Percentiles rank a stretch among this genome's conserved stretches.
These are phyloP conservation scores for Eimeria nieschulzi DNA, from an alignment of 169 alveolate genomes.

Conservation along the genomic window DNA sequence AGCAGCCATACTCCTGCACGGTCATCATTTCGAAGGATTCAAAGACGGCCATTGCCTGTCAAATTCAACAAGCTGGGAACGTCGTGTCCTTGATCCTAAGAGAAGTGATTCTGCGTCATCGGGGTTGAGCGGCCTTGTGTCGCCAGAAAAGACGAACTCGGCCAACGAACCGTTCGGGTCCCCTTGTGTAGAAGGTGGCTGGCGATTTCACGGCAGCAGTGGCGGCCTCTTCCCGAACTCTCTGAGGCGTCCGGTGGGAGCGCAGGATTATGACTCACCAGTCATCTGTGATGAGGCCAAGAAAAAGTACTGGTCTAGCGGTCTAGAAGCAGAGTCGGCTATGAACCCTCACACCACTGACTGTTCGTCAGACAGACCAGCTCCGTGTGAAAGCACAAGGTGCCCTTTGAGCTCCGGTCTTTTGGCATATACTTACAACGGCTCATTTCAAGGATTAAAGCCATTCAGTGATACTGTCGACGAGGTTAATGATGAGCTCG, in stretches of 20 bases:
- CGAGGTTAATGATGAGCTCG: background rate
- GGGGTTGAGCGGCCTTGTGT: background rate
- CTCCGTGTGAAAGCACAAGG: background rate
- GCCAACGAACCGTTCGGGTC: background rate
- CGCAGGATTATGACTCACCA: background rate
- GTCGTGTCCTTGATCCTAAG: background rate
- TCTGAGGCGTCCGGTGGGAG: background rate
- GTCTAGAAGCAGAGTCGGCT: background rate
- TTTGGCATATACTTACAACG: constrained; percentile 13
- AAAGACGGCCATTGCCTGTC: background rate
- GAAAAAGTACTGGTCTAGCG: background rate
- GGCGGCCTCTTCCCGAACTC: constrained; percentile 15
- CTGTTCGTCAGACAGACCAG: background rate
- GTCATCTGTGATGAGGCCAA: background rate
- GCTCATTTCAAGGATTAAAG: background rate
- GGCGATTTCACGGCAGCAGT: constrained; percentile 8
- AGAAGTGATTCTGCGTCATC: background rate
- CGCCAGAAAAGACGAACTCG: background rate
- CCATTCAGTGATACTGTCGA: too few species aligned
- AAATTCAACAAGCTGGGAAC: background rate
- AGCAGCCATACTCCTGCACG: constrained; percentile 44
- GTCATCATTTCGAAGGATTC: constrained; percentile 22
- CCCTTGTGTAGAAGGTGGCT: background rate
- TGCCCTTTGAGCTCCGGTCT: background rate
- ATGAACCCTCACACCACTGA: background rate